Evolutionary conservation across 306 rosid species (phyloP), one percentile per base, ranked within the genome.

Genomic region (Cicer cuneatum): DNA sequence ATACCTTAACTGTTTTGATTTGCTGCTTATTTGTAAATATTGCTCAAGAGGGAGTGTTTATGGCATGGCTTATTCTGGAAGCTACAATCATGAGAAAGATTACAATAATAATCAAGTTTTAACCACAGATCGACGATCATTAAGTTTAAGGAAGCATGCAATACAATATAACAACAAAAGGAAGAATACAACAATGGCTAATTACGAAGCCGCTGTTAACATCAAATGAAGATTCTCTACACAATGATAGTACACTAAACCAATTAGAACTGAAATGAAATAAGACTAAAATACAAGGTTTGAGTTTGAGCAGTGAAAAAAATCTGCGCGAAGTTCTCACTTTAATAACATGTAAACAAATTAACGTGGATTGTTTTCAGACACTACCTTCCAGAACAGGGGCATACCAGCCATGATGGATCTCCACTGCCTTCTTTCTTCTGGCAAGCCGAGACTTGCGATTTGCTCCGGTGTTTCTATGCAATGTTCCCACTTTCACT

Each of bases 351-450:
- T 69, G 61, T 42, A 48, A 73, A 73, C 14, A 45, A 73, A 77
- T n/a, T 38, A 59, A n/a, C 7, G 18, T 10, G 10, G 53, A 71
- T 73, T 51, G 66, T 52, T 78, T 78, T 90, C 84, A 89, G 59
- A 53, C 93, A 76, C 68, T 77, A 8, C 10, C 70, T 66, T 82
- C 83, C 16, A 94, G 53, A 47, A 73, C 79, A 8, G 97, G 97
- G 65, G 87, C 47, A 58, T 95, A 95, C 99, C 99, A 95, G 74
- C 99, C 99, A 71, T 87, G 97, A 81, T 92, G 99, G 69, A 90
- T 85, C 83, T 89, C 99, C 13, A 95, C 87, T 7, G 90, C 87
- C 81, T 92, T 92, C 97, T 95, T 95, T 66, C 92, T 86, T 76
- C 98, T 86, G 15, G 99, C 95, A 66, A 95, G 90, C 49, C 99